These are phyloP conservation scores for Conoideocrella luteorostrata DNA, from an alignment of 2,329 filamentous ascomycete species.

Conservation along the genomic window DNA sequence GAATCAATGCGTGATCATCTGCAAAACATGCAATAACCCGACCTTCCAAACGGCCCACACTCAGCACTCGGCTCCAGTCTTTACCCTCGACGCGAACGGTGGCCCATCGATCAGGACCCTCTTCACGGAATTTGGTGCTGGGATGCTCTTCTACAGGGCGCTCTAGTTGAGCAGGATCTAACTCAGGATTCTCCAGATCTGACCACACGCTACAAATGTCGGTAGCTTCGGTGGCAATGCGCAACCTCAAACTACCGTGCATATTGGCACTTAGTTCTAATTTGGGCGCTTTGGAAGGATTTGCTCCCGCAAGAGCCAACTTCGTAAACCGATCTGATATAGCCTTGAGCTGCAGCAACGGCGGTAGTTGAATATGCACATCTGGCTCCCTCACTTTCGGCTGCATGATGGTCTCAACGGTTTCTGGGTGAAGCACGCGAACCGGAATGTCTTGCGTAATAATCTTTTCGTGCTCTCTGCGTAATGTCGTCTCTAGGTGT, in stretches of 20 bases:
- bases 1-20: conserved; percentile 70
- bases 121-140: conserved; percentile 69
- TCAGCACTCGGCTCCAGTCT: conserved; percentile 92
- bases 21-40: conserved; percentile 89
- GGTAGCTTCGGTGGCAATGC: conserved; percentile 75
- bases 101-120: conserved; percentile 78
- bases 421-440: conserved; percentile 74
- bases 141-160: conserved; percentile 73
- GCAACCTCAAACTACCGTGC: conserved; percentile 78
- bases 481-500: conserved; percentile 50
- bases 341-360: conserved; percentile 80
- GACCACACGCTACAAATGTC: conserved; percentile 83
- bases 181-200: conserved; percentile 76
- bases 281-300: conserved; percentile 49
- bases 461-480: conserved; percentile 76
- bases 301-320: conserved; percentile 53
- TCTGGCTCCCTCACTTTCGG: conserved; percentile 86
- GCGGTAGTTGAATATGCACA: conserved; percentile 86
- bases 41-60: conserved; percentile 81
- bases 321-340: conserved; percentile 95
- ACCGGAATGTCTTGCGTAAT: conserved; percentile 97
- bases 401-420: conserved; percentile 90
- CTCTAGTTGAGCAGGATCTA: conserved; percentile 71
- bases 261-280: conserved; percentile 89
- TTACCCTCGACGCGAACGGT: conserved; percentile 85